These are phyloP conservation scores for Aspergillus sp. DNA, from an alignment of 2,329 filamentous ascomycete genomes.

Conservation along the genomic window DNA sequence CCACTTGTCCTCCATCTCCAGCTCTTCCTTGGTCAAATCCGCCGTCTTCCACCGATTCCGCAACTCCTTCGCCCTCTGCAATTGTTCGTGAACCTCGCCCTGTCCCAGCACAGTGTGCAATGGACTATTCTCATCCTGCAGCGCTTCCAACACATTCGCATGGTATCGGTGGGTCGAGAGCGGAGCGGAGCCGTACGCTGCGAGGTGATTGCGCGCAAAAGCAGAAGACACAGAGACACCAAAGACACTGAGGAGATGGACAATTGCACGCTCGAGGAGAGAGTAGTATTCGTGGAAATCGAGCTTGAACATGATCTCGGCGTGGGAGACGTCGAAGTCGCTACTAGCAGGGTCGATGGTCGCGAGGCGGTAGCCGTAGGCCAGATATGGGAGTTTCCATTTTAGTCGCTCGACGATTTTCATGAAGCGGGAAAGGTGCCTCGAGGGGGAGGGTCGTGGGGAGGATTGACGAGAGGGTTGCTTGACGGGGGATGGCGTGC, in stretches of 20 bases:
- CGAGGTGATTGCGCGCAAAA: slow-evolving; percentile 16
- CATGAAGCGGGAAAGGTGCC: slow-evolving; percentile 59
- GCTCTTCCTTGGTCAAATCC: slow-evolving; percentile 47
- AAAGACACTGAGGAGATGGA: slow-evolving; percentile 66
- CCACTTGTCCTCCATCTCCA: slow-evolving; percentile 16
- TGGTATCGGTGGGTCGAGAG: slow-evolving; percentile 61
- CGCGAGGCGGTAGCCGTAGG: slow-evolving; percentile 58
- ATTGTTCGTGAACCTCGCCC: slow-evolving; percentile 58
- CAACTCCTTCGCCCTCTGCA: slow-evolving; percentile 68
- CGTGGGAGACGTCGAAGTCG: slow-evolving; percentile 33
- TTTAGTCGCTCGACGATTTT: slow-evolving; percentile 62
- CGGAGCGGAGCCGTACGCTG: slow-evolving; percentile 29
- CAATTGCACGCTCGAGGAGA: slow-evolving; percentile 69
- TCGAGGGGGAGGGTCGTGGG: slow-evolving; percentile 18
- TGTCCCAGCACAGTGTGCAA: slow-evolving; percentile 58
- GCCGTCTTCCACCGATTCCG: slow-evolving; percentile 73
- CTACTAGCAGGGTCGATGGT: slow-evolving; percentile 32
- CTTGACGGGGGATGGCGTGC: background rate
- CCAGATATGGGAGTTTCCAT: slow-evolving; percentile 65
- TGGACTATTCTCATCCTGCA: slow-evolving; percentile 60
- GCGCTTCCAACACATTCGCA: slow-evolving; percentile 65
- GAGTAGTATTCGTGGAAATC: slow-evolving; percentile 78
- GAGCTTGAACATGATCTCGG: slow-evolving; percentile 72
- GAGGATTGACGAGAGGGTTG: slow-evolving; percentile 7
- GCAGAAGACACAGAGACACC: slow-evolving; percentile 54